Conservation (phyloP, 805 yeast species). For the Candida ascalaphidarum region DNA sequence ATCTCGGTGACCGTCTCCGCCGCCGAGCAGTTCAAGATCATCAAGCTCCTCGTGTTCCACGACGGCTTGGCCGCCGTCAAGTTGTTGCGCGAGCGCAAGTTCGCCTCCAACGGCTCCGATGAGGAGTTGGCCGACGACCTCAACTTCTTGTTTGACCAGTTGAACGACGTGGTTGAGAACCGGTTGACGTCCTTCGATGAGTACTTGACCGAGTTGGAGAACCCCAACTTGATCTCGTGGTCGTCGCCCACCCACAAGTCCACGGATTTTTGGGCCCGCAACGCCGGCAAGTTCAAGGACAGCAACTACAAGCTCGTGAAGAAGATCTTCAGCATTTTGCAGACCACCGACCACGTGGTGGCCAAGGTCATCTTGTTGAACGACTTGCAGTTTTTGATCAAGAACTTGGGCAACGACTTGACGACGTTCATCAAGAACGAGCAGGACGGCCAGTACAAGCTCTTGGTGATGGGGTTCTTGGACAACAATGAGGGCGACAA, state of each 20-base stretch:
- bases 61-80: slow-evolving; percentile 65
- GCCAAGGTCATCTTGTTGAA: slow-evolving; percentile 30
- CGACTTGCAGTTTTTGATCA: slow-evolving; percentile 34
- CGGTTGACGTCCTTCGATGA: slow-evolving; percentile 89
- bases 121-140: slow-evolving; percentile 80
- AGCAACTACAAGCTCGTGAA: slow-evolving; percentile 67
- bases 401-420: slow-evolving; percentile 31
- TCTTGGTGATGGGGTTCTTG: slow-evolving; percentile 78
- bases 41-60: slow-evolving; percentile 66
- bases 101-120: slow-evolving; percentile 62
- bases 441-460: slow-evolving; percentile 54
- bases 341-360: slow-evolving; percentile 12
- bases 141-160: slow-evolving; percentile 42
- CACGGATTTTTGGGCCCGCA: slow-evolving; percentile 84
- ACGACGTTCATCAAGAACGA: slow-evolving; percentile 24
- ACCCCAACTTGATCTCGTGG: slow-evolving; percentile 68
- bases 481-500: slow-evolving; percentile 59
- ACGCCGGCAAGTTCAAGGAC: slow-evolving; percentile 66
- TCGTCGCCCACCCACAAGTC: slow-evolving; percentile 84
- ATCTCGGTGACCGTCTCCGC: slow-evolving; percentile 24
- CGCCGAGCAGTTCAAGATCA: slow-evolving; percentile 34
- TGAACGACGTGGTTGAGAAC: slow-evolving; percentile 60
- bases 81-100: slow-evolving; percentile 75
- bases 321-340: slow-evolving; percentile 48
- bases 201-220: slow-evolving; percentile 74